Base-by-base conservation (phyloP, 1,284 basidiomycete genomes). In the Lentinula novae-zelandiae region DNA sequence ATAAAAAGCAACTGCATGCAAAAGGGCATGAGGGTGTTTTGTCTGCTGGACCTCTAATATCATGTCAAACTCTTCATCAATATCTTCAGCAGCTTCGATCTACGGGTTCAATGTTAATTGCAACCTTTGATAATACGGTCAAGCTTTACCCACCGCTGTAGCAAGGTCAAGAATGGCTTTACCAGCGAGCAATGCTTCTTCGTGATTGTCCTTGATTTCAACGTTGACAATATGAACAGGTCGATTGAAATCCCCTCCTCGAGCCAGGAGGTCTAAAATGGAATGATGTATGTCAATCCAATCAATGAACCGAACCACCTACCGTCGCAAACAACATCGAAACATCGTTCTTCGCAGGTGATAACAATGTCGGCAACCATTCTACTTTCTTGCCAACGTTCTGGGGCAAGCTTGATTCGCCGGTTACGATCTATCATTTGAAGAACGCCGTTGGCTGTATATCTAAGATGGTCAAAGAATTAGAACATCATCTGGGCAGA, bases 191-290 rank as follows among this genome's bases (percentile, higher is more conserved):
- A 92, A 81, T 0, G 97, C 97, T 74, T 99, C 97, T 78, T 99
- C 97, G 69, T 98, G 96, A 70, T 98, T 99, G 76, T 99, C 97
- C 78, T 93, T 98, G 77, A 99, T 99, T 72, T 99, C 97, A 63
- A 99, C 85, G 74, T 99, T 99, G 73, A 99, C 95, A 59, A 99
- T 77, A 73, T 99, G 97, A 22, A 99, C 95, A 0, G 95, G 89
- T 60, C 90, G 88, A 76, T 96, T 98, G 70, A 89, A 88, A 64
- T 99, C 96, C 1, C 96, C 93, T 31, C 95, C 95, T 64, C 94
- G 84, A 46, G 82, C 79, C 62, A 99, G 79, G 17, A 99, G 78
- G 77, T 99, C 97, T 97, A 66, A 20, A 42, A 48, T 22, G 39
- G 31, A 12, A 61, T 65, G 48, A 68, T 27, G 65, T 54, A 7